These are phyloP conservation scores for Nemania serpens DNA, from an alignment of 2,329 filamentous ascomycete genomes.

Conservation along the genomic window DNA sequence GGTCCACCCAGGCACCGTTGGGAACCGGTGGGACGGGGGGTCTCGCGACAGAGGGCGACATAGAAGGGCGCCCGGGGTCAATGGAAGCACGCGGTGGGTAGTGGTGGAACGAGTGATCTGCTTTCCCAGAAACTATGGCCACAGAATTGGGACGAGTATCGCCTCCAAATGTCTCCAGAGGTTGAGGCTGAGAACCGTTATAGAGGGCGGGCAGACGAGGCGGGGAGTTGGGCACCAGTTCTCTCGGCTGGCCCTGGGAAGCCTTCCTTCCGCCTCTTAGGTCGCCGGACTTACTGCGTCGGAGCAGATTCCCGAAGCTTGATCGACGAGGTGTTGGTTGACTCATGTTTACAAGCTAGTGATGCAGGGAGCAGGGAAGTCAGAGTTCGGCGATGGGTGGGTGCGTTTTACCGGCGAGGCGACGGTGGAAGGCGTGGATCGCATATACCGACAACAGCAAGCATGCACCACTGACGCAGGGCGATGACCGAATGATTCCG, in stretches of 20 bases:
- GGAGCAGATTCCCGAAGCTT: conserved; percentile 57
- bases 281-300: conserved; percentile 61
- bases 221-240: conserved; percentile 60
- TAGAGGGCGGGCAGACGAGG: conserved; percentile 60
- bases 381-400: conserved; percentile 25
- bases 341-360: conserved; percentile 38
- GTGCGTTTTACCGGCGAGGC: conserved; percentile 18
- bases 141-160: conserved; percentile 42
- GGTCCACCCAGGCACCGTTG: conserved; percentile 68
- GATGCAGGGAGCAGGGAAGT: conserved; percentile 28
- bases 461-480: conserved; percentile 24
- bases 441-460: conserved; percentile 15
- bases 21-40: conserved; percentile 68
- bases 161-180: conserved; percentile 44
- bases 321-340: conserved; percentile 48
- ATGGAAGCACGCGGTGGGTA: conserved; percentile 55
- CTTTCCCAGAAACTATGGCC: conserved; percentile 41
- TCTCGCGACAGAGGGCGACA: conserved; percentile 52
- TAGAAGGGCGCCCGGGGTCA: conserved; percentile 52
- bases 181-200: conserved; percentile 44
- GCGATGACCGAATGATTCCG: conserved; percentile 12
- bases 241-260: conserved; percentile 57
- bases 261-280: conserved; percentile 57
- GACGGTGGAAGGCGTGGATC: conserved; percentile 16
- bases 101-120: conserved; percentile 42